Percentiles rank a stretch among this genome's conserved stretches.
Conservation (phyloP, 192 early-diverging fungal genomes). For the Entomortierella parvispora region DNA sequence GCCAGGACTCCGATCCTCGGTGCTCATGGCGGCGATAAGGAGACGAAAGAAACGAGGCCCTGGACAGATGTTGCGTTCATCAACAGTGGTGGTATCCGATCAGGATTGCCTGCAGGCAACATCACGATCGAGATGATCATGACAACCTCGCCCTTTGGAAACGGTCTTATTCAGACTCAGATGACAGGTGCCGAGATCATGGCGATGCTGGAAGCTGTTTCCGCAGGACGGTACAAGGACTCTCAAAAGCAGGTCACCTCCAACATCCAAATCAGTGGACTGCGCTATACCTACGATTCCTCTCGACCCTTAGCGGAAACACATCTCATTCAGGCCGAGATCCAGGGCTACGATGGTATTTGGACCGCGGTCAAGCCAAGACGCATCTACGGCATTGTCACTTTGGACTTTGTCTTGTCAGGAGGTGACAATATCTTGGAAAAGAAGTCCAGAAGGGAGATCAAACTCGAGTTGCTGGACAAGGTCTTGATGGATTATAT, state of each 20-base stretch:
- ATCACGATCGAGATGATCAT: conserved; percentile 68
- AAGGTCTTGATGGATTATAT: conserved; percentile 55
- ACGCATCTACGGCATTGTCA: conserved; percentile 59
- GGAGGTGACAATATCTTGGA: conserved; percentile 73
- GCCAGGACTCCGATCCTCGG: conserved; percentile 19
- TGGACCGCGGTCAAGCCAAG: conserved; percentile 48
- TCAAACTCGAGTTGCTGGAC: conserved; percentile 31
- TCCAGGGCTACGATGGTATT: conserved; percentile 43
- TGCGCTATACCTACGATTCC: conserved; percentile 57
- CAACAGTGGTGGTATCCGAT: conserved; percentile 73
- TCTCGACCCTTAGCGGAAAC: conserved; percentile 14
- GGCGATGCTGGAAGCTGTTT: conserved; percentile 57
- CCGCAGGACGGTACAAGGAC: conserved; percentile 40
- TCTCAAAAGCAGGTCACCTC: conserved; percentile 56
- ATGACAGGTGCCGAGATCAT: conserved; percentile 65
- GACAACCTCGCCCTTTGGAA: conserved; percentile 73
- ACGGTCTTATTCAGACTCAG: conserved; percentile 56
- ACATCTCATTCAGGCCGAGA: conserved; percentile 19
- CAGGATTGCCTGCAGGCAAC: conserved; percentile 59
- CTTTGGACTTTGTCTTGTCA: conserved; percentile 65
- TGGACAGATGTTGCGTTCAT: conserved; percentile 63
- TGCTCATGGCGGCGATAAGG: background rate
- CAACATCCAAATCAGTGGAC: conserved; percentile 69
- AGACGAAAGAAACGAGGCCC: background rate
- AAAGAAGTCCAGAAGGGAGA: conserved; percentile 12